Evolutionary conservation across 345 rosid genomes (phyloP).

Genomic region (Rubroshorea leprosula): DNA sequence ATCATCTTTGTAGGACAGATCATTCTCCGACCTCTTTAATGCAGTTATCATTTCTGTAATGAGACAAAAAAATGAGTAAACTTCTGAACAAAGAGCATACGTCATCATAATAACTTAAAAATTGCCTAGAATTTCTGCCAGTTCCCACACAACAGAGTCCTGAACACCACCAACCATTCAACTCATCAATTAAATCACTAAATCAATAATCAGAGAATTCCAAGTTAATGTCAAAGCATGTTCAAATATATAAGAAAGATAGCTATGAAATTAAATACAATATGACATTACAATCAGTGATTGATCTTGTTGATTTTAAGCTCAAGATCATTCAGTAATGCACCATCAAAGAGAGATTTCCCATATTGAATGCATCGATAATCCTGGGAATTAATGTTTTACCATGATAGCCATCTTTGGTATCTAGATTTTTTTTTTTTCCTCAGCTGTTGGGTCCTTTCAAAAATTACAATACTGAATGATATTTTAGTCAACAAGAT

Average conservation of each 20-base stretch:
- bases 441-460: background rate
- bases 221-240: background rate
- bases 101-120: background rate
- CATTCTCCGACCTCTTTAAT: conserved; percentile 37
- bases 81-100: background rate
- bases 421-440: no score
- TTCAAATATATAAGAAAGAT: background rate
- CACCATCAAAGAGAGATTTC: no score
- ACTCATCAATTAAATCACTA: background rate
- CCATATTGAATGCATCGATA: no score
- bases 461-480: background rate
- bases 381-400: background rate
- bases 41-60: conserved; percentile 61
- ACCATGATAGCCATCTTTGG: background rate
- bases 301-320: background rate
- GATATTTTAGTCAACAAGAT: background rate
- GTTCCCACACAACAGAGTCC: background rate
- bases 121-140: background rate
- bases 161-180: background rate
- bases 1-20: conserved; percentile 24
- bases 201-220: background rate
- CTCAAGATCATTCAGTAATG: background rate
- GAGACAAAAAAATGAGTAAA: conserved; percentile 18
- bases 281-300: no score
- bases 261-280: background rate